Conservation (phyloP, 2,329 filamentous ascomycete species). For the Endoconidiophora laricicola region DNA sequence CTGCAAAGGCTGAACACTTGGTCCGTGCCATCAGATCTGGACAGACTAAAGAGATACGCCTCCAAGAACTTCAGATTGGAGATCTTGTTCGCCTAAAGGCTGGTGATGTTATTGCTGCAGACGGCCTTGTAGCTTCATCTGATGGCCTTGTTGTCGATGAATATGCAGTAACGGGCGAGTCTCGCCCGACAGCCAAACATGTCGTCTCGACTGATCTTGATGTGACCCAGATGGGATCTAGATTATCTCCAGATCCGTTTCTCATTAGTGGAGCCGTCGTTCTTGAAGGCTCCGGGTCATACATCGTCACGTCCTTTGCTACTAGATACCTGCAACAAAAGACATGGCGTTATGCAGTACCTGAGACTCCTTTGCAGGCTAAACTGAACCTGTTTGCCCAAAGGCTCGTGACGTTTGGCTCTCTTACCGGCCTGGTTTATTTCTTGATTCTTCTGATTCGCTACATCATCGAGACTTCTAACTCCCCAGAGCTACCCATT, state of each 20-base stretch:
- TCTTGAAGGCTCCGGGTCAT: constrained; percentile 57
- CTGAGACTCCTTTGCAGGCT: constrained; percentile 61
- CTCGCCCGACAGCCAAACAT: constrained; percentile 51
- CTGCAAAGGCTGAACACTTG: constrained; percentile 58
- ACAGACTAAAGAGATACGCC: constrained; percentile 48
- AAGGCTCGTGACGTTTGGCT: constrained; percentile 41
- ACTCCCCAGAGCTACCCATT: constrained; percentile 19
- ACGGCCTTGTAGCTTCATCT: constrained; percentile 51
- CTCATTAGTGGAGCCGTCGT: constrained; percentile 68
- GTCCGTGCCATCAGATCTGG: constrained; percentile 67
- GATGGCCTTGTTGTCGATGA: constrained; percentile 49
- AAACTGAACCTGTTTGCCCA: constrained; percentile 65
- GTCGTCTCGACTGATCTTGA: constrained; percentile 1
- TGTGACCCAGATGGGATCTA: background rate
- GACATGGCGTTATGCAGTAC: constrained; percentile 50
- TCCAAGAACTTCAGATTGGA: constrained; percentile 56
- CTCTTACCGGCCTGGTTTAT: constrained; percentile 25
- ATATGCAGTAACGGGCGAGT: constrained; percentile 62
- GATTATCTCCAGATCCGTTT: constrained; percentile 47
- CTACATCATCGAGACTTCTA: constrained; percentile 21
- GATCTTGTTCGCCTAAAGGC: constrained; percentile 59
- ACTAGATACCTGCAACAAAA: too few relatives aligned
- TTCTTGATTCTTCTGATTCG: constrained; percentile 26
- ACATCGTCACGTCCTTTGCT: constrained; percentile 50
- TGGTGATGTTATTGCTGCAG: constrained; percentile 55